These are phyloP conservation scores for Hura crepitans DNA, from an alignment of 441 rosid genomes.

Conservation along the genomic window DNA sequence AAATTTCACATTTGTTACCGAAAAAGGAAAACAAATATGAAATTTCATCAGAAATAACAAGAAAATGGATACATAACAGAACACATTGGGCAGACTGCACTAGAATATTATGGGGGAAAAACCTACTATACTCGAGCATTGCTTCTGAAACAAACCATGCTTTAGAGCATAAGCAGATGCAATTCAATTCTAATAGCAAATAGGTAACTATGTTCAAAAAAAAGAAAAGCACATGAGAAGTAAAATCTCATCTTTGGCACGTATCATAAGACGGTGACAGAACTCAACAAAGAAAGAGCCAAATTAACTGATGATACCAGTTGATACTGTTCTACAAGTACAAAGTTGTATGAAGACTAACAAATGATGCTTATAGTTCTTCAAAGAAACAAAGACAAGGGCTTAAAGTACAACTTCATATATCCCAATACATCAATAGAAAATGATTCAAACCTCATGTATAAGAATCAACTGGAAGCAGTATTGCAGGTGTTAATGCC, in stretches of 20 bases:
- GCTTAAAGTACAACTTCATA: conserved; percentile 30
- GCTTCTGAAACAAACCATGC: background rate
- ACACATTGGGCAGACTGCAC: background rate
- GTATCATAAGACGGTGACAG: background rate
- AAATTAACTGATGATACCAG: conserved; percentile 8
- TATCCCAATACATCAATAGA: conserved; percentile 10
- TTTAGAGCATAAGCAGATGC: background rate
- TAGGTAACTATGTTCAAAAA: background rate
- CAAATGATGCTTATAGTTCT: background rate
- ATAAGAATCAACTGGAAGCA: conserved; percentile 48
- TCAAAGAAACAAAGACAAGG: conserved; percentile 25
- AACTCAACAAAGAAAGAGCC: conserved; percentile 1
- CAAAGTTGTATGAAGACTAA: conserved; percentile 23
- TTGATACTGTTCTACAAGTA: conserved; percentile 20
- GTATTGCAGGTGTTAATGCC: conserved; percentile 49
- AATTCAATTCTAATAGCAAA: conserved; percentile 2
- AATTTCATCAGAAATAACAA: background rate
- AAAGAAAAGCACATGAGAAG: background rate
- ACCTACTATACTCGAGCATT: background rate
- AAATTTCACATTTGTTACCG: too few relatives aligned
- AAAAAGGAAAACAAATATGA: too few relatives aligned
- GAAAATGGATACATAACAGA: background rate
- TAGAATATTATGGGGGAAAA: too few relatives aligned
- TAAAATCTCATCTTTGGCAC: background rate
- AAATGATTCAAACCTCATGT: conserved; percentile 7